These are phyloP conservation scores for Trametes cubensis DNA, from an alignment of 768 basidiomycete genomes.

Conservation along the genomic window DNA sequence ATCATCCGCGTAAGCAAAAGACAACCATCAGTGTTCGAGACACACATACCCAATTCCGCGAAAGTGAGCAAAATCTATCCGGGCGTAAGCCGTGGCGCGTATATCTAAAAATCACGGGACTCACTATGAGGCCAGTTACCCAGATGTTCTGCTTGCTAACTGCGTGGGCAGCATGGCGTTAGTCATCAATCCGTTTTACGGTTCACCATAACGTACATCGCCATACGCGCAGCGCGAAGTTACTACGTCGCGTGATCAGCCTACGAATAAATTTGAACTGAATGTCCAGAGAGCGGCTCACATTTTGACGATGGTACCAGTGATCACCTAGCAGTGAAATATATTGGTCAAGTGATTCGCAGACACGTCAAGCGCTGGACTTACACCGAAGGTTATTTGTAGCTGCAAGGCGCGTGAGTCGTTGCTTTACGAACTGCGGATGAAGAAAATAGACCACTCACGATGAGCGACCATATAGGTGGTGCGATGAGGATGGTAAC, in stretches of 20 bases:
- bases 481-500: conserved; percentile 22
- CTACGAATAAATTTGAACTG: too few relatives aligned
- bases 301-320: conserved; percentile 60
- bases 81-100: background rate
- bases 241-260: conserved; percentile 25
- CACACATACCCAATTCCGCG: conserved; percentile 49
- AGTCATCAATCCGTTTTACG: background rate
- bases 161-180: conserved; percentile 29
- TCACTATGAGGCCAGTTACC: conserved; percentile 50
- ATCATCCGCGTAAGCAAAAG: background rate
- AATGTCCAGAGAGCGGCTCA: conserved; percentile 32
- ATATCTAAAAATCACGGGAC: conserved; percentile 20
- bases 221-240: conserved; percentile 66
- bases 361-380: conserved; percentile 4
- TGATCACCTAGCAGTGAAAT: conserved; percentile 46
- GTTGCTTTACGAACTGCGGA: background rate
- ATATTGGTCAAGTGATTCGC: background rate
- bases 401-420: conserved; percentile 17
- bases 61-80: conserved; percentile 49
- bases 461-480: conserved; percentile 30
- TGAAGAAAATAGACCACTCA: conserved; percentile 13
- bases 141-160: conserved; percentile 57
- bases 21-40: too few relatives aligned
- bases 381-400: conserved; percentile 33
- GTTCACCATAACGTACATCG: conserved; percentile 45